phyloP scores from a whole-genome alignment of 306 rosid species.

The Aeschynomene evenia region DNA sequence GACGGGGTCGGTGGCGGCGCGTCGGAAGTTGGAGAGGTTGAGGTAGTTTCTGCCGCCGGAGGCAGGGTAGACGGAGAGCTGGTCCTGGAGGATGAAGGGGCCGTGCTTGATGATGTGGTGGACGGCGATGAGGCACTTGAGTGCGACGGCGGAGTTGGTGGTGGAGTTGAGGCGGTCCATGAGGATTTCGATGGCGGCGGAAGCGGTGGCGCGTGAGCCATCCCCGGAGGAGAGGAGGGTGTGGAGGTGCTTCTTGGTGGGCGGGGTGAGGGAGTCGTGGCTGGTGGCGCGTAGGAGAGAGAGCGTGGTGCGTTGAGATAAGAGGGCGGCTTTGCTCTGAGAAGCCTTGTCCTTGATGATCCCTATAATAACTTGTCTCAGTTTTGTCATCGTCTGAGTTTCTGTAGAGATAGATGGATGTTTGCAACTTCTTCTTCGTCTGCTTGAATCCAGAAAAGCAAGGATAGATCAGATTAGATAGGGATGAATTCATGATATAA shows the following conservation, averaged over 20 bases:
- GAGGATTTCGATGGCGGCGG: slow-evolving; percentile 58
- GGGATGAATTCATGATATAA: too few species aligned
- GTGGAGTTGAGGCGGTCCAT: slow-evolving; percentile 86
- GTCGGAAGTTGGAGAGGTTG: slow-evolving; percentile 83
- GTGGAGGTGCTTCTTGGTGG: slow-evolving; percentile 49
- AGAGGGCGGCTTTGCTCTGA: slow-evolving; percentile 69
- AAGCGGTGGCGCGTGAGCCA: slow-evolving; percentile 78
- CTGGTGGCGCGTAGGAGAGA: slow-evolving; percentile 76
- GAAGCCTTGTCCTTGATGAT: slow-evolving; percentile 84
- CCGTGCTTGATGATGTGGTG: slow-evolving; percentile 66
- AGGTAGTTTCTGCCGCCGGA: slow-evolving; percentile 89
- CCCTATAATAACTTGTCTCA: slow-evolving; percentile 54
- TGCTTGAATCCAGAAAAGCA: too few species aligned
- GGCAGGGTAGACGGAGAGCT: slow-evolving; percentile 71
- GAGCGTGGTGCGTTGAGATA: slow-evolving; percentile 46
- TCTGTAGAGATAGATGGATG: too few species aligned
- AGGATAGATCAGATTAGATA: too few species aligned
- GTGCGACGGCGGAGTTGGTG: slow-evolving; percentile 75
- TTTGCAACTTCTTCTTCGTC: too few species aligned
- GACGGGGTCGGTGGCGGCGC: slow-evolving; percentile 31
- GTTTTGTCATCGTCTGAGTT: slow-evolving; percentile 24
- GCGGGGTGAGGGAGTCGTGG: slow-evolving; percentile 64
- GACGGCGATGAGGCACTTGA: slow-evolving; percentile 78
- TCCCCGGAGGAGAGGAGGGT: slow-evolving; percentile 62
- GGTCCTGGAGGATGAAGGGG: slow-evolving; percentile 82